Base-by-base conservation (phyloP, 139 green algal species). In the Picochlorum sp. region DNA sequence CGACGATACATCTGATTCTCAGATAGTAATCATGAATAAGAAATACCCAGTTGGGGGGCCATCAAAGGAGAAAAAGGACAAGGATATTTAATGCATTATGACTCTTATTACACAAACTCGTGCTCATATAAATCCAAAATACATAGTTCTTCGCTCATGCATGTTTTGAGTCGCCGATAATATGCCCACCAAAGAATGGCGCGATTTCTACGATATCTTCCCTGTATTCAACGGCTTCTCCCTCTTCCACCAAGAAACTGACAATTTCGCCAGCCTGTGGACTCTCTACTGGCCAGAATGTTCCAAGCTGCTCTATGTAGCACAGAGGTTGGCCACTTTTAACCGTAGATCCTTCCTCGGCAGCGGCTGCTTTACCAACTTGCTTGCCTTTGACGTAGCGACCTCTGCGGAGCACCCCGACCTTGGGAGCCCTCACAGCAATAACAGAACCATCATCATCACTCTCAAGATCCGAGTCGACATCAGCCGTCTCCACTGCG, bases 221-320 rank as follows among this genome's bases (percentile, higher is more conserved):
- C 33, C 68, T 53, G 75, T 90, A 95, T 68, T 91, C 87, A 29
- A 94, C 85, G 1, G 86, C 64, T 2, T 74, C 63, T 20, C 89
- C 89, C 9, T 96, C 89, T 39, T 89, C 77, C 14, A 84, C 41
- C 50, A 80, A n/a, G 57, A 94, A 86, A 39, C 70, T 60, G 10
- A 76, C 67, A 33, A 94, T 52, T 67, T 96, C 87, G 26, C 89
- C 89, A 18, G 82, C 83, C 51, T 92, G 83, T 14, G 86, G 81
- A 1, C 80, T 68, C 81, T 94, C 81, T 55, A 95, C 64, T 7
- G 82, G 71, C 26, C 88, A 77, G 56, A 85, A 84, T 31, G 89
- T 96, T n/a, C 89, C 89, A 26, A 96, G 80, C 82, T 96, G 89
- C 80, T 96, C 89, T 33, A 96, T 74, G 47, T 82, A 96, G 33